A percentile compares a stretch with the other conserved stretches of the same genome.
Conservation (phyloP, 1,139 yeast genomes). For the Kodamaea derodonti region DNA sequence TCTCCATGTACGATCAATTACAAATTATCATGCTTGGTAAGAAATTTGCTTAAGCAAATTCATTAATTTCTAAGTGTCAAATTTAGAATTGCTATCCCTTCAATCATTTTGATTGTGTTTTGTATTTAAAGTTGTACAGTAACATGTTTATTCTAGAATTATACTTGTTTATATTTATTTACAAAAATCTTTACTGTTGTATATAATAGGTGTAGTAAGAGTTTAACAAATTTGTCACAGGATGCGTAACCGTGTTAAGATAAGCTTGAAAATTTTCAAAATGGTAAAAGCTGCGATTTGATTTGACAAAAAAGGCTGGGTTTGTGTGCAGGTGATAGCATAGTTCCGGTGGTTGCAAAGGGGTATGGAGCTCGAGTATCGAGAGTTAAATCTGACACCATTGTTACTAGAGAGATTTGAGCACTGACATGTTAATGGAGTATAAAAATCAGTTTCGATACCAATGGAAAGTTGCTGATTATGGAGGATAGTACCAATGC, state of each 20-base stretch:
- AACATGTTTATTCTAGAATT: too few relatives aligned
- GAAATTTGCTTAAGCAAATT: constrained; percentile 33
- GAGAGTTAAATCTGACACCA: too few relatives aligned
- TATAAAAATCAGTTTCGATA: too few relatives aligned
- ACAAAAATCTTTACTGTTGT: constrained; percentile 8
- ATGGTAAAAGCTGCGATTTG: too few relatives aligned
- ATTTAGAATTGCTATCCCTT: not conserved
- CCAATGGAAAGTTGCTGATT: too few relatives aligned
- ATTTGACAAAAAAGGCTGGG: constrained; percentile 3
- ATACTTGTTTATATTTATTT: constrained; percentile 5
- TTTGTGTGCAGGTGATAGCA: not conserved
- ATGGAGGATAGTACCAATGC: too few relatives aligned
- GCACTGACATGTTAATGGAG: too few relatives aligned
- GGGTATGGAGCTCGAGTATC: not conserved
- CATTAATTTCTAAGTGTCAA: too few relatives aligned
- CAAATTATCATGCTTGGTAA: constrained; percentile 50
- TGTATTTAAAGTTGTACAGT: not conserved
- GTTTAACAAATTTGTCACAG: too few relatives aligned
- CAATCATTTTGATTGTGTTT: not conserved
- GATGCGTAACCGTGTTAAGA: too few relatives aligned
- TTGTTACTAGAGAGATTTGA: too few relatives aligned
- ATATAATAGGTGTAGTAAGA: constrained; percentile 4
- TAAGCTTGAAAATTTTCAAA: too few relatives aligned
- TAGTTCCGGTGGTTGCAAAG: not conserved
- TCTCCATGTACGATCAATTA: constrained; percentile 52